phyloP scores from a whole-genome alignment of 1,284 basidiomycete species.

The Bjerkandera adusta region DNA sequence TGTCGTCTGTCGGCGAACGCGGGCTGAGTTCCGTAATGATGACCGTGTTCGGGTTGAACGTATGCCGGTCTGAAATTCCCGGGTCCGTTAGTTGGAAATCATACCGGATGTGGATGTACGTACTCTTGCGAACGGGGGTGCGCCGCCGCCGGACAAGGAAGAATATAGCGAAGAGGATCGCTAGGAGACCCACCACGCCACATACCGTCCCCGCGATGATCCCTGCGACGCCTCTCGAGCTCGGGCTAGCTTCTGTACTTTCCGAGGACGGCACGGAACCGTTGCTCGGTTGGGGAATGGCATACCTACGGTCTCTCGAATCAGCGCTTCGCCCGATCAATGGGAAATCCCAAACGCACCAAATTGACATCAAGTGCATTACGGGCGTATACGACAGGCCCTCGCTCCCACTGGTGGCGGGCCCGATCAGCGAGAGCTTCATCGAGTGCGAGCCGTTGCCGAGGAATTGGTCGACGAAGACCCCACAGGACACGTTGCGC shows the following conservation, averaged over 20 bases:
- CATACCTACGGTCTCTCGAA: neutral
- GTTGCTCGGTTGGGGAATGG: neutral
- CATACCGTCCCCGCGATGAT: constrained; percentile 8
- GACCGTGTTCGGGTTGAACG: constrained; percentile 13
- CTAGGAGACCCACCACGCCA: constrained; percentile 4
- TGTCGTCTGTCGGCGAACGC: constrained; percentile 10
- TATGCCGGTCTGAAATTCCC: constrained; percentile 10
- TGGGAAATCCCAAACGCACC: constrained; percentile 3
- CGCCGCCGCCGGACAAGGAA: neutral
- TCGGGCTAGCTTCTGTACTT: neutral
- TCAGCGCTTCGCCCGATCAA: neutral
- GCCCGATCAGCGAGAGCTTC: constrained; percentile 1
- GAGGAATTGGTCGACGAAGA: constrained; percentile 9
- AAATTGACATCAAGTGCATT: constrained; percentile 10
- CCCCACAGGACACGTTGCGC: constrained; percentile 4
- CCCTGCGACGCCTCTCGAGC: constrained; percentile 5
- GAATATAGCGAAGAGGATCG: constrained; percentile 3
- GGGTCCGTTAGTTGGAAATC: neutral
- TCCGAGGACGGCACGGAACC: too few species aligned
- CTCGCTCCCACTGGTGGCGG: neutral
- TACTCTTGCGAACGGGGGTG: neutral
- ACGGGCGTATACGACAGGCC: neutral
- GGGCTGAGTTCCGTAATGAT: constrained; percentile 11
- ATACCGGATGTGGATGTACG: neutral
- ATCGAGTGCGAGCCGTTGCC: constrained; percentile 10